Evolutionary conservation across 805 yeast species (phyloP).

Genomic region (Maudiozyma bulderi): DNA sequence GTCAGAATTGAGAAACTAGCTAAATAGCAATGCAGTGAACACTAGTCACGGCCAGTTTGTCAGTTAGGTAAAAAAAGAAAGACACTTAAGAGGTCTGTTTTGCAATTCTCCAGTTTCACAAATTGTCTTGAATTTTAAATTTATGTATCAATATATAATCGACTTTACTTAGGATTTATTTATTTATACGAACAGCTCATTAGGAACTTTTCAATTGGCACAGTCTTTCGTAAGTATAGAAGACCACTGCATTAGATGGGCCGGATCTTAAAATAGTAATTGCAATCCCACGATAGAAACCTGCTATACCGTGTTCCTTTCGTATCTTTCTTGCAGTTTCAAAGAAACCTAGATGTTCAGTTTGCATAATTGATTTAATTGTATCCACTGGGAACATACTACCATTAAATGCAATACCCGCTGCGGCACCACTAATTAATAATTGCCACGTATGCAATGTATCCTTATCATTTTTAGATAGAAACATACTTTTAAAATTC

Average conservation of each 20-base stretch:
- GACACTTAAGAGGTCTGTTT: too few relatives aligned
- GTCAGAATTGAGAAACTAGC: too few relatives aligned
- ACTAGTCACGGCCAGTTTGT: too few relatives aligned
- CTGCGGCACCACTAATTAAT: slow-evolving; percentile 74
- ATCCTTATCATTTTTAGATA: slow-evolving; percentile 13
- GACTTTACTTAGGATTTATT: background rate
- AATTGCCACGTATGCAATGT: slow-evolving; percentile 35
- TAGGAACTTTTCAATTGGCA: background rate
- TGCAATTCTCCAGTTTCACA: too few relatives aligned
- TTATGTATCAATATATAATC: background rate
- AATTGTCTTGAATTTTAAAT: too few relatives aligned
- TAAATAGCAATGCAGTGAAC: too few relatives aligned
- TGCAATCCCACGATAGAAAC: slow-evolving; percentile 75
- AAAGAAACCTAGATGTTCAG: slow-evolving; percentile 31
- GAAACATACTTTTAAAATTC: slow-evolving; percentile 31
- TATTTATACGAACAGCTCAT: background rate
- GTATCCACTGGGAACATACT: slow-evolving; percentile 86
- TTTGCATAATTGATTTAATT: slow-evolving; percentile 75
- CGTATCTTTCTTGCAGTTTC: slow-evolving; percentile 33
- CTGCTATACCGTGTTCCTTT: slow-evolving; percentile 52
- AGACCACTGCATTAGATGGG: slow-evolving; percentile 85
- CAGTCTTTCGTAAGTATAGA: slow-evolving; percentile 58
- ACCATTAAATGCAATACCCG: slow-evolving; percentile 75
- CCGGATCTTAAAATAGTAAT: slow-evolving; percentile 72
- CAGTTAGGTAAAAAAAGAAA: too few relatives aligned